Percentiles rank a stretch among this genome's conserved stretches.
Evolutionary conservation across 2,329 filamentous ascomycete species (phyloP).

Genomic region (Talaromyces pinophilus): DNA sequence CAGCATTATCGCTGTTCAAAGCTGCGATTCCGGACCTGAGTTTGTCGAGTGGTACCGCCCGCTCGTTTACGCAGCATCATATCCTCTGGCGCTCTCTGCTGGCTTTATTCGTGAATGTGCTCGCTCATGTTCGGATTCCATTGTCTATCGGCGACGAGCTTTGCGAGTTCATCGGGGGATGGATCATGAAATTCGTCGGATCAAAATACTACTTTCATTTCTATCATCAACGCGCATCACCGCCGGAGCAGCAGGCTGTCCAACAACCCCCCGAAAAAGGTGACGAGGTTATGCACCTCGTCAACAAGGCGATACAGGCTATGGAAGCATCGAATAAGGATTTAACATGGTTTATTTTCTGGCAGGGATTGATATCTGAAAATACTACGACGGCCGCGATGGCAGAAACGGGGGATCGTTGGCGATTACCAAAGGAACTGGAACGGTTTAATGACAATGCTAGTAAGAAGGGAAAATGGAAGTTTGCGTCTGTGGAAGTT

Average conservation of each 20-base stretch:
- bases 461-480: conserved; percentile 34
- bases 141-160: conserved; percentile 45
- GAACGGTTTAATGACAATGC: conserved; percentile 29
- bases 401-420: neutral
- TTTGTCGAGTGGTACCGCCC: conserved; percentile 28
- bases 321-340: conserved; percentile 48
- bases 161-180: conserved; percentile 40
- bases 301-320: conserved; percentile 37
- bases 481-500: conserved; percentile 36
- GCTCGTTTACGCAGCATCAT: conserved; percentile 43
- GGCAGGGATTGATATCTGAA: conserved; percentile 25
- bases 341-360: conserved; percentile 46
- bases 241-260: neutral
- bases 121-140: conserved; percentile 43
- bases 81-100: conserved; percentile 42
- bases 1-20: neutral
- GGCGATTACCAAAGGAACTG: conserved; percentile 24
- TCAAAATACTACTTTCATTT: conserved; percentile 32
- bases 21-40: conserved; percentile 22
- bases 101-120: conserved; percentile 42
- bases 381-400: neutral
- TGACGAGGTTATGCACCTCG: conserved; percentile 25
- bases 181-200: conserved; percentile 40
- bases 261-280: conserved; percentile 18
- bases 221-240: neutral